Percentiles rank a stretch among this genome's conserved stretches.
phyloP scores from a whole-genome alignment of 345 rosid genomes.

The Arabis alpina region DNA sequence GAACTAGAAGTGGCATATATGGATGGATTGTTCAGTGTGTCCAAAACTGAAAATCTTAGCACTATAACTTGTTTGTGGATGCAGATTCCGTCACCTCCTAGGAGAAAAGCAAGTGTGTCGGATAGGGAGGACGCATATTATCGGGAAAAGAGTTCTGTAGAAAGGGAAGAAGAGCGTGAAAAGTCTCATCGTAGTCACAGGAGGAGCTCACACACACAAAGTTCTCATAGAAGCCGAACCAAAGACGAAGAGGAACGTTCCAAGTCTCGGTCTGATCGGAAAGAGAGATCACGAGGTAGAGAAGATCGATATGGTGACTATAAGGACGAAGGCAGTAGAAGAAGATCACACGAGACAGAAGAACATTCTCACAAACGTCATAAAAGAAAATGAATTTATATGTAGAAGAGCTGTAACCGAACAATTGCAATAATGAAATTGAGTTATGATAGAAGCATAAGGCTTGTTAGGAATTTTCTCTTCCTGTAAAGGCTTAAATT shows the following conservation, averaged over 20 bases:
- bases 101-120: constrained; percentile 53
- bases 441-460: too few species aligned
- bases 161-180: constrained; percentile 47
- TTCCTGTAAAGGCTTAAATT: too few species aligned
- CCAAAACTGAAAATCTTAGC: neutral
- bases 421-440: too few species aligned
- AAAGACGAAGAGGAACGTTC: constrained; percentile 44
- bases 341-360: constrained; percentile 43
- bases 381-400: constrained; percentile 1
- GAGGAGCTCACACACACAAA: constrained; percentile 30
- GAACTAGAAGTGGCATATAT: neutral
- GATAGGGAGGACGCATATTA: constrained; percentile 49
- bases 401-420: too few species aligned
- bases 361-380: constrained; percentile 36
- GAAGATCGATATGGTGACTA: constrained; percentile 43
- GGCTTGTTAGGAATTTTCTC: too few species aligned
- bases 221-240: constrained; percentile 33
- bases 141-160: constrained; percentile 43
- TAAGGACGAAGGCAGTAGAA: constrained; percentile 29
- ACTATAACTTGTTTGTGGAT: constrained; percentile 25
- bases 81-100: constrained; percentile 89
- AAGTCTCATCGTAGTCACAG: constrained; percentile 27
- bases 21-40: neutral
- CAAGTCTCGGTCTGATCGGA: constrained; percentile 39
- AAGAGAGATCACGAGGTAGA: constrained; percentile 40